Percentiles rank a stretch among this genome's conserved stretches.
phyloP scores from a whole-genome alignment of 163 green algal genomes.

The Scenedesmus sp. region DNA sequence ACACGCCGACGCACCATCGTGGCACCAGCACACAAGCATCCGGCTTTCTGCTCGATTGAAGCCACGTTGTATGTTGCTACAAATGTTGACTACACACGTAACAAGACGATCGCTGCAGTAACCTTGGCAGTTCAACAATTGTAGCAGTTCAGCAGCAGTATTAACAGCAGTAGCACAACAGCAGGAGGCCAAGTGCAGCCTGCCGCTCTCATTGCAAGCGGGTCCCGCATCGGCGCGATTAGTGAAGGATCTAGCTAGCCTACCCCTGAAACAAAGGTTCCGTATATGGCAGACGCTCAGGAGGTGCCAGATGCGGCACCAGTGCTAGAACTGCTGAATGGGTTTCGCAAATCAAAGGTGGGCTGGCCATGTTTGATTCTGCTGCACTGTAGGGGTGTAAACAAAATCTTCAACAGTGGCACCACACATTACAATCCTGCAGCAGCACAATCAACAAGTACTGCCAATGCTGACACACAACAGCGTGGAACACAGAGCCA shows the following conservation, averaged over 20 bases:
- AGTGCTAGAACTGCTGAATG: slow-evolving; percentile 43
- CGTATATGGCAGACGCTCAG: background rate
- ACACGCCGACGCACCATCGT: background rate
- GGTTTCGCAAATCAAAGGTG: slow-evolving; percentile 32
- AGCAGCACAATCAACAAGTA: no score
- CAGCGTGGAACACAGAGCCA: no score
- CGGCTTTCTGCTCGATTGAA: background rate
- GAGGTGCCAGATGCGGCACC: background rate
- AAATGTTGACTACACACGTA: no score
- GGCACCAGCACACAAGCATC: background rate
- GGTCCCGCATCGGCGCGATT: background rate
- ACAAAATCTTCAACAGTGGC: no score
- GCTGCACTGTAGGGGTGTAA: no score
- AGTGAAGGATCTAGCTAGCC: background rate
- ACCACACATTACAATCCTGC: no score
- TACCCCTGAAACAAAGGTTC: no score
- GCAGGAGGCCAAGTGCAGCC: background rate
- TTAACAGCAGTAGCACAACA: background rate
- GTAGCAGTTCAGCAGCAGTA: background rate
- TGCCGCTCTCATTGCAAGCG: background rate
- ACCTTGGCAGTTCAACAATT: background rate
- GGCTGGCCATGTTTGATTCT: no score
- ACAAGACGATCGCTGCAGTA: no score
- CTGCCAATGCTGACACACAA: no score
- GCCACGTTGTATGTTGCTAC: background rate